phyloP scores from a whole-genome alignment of 2,329 filamentous ascomycete genomes.

The Aureobasidium leucospermi region DNA sequence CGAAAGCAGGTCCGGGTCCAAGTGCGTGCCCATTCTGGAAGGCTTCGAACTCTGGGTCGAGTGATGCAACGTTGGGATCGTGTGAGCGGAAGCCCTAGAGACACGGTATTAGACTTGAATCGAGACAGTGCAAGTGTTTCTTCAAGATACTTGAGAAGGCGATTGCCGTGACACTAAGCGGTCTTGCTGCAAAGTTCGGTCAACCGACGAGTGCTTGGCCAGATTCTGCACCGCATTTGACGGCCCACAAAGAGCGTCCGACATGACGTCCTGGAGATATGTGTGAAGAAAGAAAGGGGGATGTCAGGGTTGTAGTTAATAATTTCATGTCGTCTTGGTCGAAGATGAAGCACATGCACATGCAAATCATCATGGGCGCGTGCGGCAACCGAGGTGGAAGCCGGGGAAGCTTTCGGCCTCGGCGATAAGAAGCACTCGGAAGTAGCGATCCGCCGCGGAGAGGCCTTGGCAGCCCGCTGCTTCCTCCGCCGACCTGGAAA shows the following conservation, averaged over 20 bases:
- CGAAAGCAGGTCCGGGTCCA: constrained; percentile 29
- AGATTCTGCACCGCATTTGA: constrained; percentile 69
- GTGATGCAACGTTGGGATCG: constrained; percentile 44
- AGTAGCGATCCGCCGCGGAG: background rate
- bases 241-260: constrained; percentile 64
- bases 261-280: constrained; percentile 41
- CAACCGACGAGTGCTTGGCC: constrained; percentile 60
- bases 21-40: constrained; percentile 51
- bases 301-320: background rate
- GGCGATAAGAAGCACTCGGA: background rate
- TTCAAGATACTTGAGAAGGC: constrained; percentile 44
- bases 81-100: constrained; percentile 56
- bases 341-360: background rate
- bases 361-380: background rate
- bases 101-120: background rate
- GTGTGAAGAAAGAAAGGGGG: too few species aligned
- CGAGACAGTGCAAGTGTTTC: background rate
- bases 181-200: constrained; percentile 67
- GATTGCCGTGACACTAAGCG: constrained; percentile 50
- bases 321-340: background rate
- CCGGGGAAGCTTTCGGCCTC: background rate
- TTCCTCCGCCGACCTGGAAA: background rate
- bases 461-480: background rate
- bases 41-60: constrained; percentile 62
- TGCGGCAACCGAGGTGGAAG: constrained; percentile 1